Percentiles rank a stretch among this genome's conserved stretches.
phyloP scores from a whole-genome alignment of 169 alveolate species.

The Plasmodium relictum region DNA sequence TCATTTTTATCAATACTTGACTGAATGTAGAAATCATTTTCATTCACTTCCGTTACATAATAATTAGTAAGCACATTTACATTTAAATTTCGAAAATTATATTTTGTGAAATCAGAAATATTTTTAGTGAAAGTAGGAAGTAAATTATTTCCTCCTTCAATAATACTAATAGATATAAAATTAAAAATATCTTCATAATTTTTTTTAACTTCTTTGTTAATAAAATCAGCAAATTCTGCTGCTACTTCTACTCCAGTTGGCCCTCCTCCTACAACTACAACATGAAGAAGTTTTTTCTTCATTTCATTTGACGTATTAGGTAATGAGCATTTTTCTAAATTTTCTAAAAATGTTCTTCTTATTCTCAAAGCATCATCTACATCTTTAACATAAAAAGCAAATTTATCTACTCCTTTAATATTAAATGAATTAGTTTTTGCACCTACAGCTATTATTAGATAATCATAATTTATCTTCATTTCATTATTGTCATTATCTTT shows the following conservation, averaged over 20 bases:
- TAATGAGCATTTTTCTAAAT: slow-evolving; percentile 77
- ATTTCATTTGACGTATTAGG: slow-evolving; percentile 73
- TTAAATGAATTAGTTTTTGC: slow-evolving; percentile 85
- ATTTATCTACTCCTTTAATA: slow-evolving; percentile 83
- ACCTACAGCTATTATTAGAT: slow-evolving; percentile 84
- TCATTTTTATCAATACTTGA: slow-evolving; percentile 78
- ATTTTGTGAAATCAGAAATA: slow-evolving; percentile 78
- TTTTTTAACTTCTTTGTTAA: slow-evolving; percentile 73
- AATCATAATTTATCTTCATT: slow-evolving; percentile 78
- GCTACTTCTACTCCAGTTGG: slow-evolving; percentile 88
- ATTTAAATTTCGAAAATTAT: slow-evolving; percentile 63
- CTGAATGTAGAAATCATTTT: slow-evolving; percentile 66
- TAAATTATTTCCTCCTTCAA: slow-evolving; percentile 83
- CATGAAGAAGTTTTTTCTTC: slow-evolving; percentile 72
- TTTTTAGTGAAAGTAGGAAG: slow-evolving; percentile 81
- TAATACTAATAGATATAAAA: slow-evolving; percentile 80
- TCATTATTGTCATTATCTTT: slow-evolving; percentile 48
- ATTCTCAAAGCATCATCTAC: slow-evolving; percentile 81
- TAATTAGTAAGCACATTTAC: slow-evolving; percentile 79
- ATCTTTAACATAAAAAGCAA: slow-evolving; percentile 85
- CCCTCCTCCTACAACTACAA: slow-evolving; percentile 87
- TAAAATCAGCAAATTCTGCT: slow-evolving; percentile 83
- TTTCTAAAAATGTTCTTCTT: slow-evolving; percentile 73
- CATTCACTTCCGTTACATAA: slow-evolving; percentile 80
- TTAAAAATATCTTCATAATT: slow-evolving; percentile 63